These are phyloP conservation scores for Venturia asperata DNA, from an alignment of 2,329 filamentous ascomycete species.

Conservation along the genomic window DNA sequence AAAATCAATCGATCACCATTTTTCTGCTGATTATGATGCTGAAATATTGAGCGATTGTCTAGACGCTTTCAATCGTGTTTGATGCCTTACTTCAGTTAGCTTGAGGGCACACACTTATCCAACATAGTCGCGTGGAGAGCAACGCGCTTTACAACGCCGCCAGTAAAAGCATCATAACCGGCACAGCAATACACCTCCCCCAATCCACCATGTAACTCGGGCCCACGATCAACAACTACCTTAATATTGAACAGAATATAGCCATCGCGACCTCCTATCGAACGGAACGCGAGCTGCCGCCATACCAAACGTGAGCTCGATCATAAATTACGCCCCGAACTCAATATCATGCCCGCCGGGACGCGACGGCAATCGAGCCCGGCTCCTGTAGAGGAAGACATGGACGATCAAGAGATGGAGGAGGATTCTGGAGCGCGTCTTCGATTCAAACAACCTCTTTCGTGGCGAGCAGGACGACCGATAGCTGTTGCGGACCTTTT, in stretches of 20 bases:
- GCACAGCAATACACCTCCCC: neutral
- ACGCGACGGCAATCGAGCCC: neutral
- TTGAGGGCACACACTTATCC: neutral
- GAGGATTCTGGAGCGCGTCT: slow-evolving; percentile 34
- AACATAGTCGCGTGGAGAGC: neutral
- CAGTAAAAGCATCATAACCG: neutral
- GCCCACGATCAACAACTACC: neutral
- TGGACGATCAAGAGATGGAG: slow-evolving; percentile 15
- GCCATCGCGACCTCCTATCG: neutral
- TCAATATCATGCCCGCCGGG: neutral
- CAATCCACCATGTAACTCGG: neutral
- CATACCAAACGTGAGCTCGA: neutral
- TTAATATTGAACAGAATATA: neutral
- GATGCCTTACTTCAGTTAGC: neutral
- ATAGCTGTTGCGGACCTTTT: slow-evolving; percentile 79
- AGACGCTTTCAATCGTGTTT: neutral
- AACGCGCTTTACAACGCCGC: neutral
- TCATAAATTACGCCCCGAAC: neutral
- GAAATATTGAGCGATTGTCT: neutral
- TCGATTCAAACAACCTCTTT: slow-evolving; percentile 75
- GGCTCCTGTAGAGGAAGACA: neutral
- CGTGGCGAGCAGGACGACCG: slow-evolving; percentile 85
- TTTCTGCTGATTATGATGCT: too few species aligned
- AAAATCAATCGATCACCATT: too few species aligned
- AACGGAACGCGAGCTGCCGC: neutral